Base-by-base conservation (phyloP, 805 yeast genomes). In the Brettanomyces bruxellensis region DNA sequence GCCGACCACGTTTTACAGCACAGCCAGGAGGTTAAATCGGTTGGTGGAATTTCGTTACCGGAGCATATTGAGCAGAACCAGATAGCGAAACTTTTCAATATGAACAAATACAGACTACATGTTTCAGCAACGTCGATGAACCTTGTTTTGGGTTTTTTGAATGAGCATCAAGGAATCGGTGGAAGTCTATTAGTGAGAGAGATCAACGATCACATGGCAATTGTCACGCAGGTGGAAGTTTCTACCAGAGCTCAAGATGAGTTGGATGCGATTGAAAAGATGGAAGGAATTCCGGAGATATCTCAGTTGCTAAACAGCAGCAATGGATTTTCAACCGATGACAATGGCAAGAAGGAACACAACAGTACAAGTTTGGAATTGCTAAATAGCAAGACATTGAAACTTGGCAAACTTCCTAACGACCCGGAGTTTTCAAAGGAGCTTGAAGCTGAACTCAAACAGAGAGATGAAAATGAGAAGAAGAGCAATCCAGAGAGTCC, bases 111-210 rank as follows among this genome's bases (percentile, higher is more conserved):
- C 65, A 72, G 78, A 45, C 71, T 91, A 7, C 75, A 78, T 39
- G 79, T 91, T 41, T 83, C 96, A 12, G 81, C 86, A 51, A 89
- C 96, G 1, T 79, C 95, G 4, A 73, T 91, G 58, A 93, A 89
- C 60, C 68, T 91, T 54, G 73, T 93, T 52, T 70, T 93, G 45
- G 86, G 87, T 60, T 91, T 89, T 55, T 66, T 93, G 46, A 95
- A 88, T 61, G 97, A 91, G 59, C 87, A 89, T 61, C 97, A 89
- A 64, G 83, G 84, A 8, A 81, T 82, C 46, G 98, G 98, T 39
- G 98, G 98, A 2, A 83, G 90, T 2, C 76, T 91, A 36, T 71
- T 91, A 45, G 86, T 93, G 42, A 72, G 96, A 54, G 74, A 88
- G 43, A 81, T 93, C 51, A 93, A 93, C 67, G 90, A 88, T 65